Percentiles rank a stretch among this genome's conserved stretches.
These are phyloP conservation scores for Penicillium bovifimosum DNA, from an alignment of 495 filamentous ascomycete genomes.

Conservation along the genomic window DNA sequence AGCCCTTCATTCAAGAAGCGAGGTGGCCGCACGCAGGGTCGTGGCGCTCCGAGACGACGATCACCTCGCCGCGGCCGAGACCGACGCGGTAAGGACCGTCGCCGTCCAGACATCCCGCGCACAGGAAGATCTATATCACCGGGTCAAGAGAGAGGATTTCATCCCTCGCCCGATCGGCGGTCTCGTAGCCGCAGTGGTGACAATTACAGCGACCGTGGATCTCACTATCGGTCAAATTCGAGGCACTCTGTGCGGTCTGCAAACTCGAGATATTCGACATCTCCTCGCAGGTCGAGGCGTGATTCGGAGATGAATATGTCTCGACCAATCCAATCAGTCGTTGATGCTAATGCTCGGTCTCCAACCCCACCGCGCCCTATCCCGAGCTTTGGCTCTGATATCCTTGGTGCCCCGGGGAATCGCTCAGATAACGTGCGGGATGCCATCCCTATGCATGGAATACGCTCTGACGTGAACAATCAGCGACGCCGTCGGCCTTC, in stretches of 20 bases:
- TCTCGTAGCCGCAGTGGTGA: conserved; percentile 25
- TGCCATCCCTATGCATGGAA: conserved; percentile 33
- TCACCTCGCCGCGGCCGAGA: conserved; percentile 35
- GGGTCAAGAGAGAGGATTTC: conserved; percentile 24
- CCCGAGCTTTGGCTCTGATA: conserved; percentile 32
- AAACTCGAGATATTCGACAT: conserved; percentile 28
- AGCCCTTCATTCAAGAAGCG: conserved; percentile 25
- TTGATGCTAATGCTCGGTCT: conserved; percentile 25
- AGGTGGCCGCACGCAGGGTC: conserved; percentile 32
- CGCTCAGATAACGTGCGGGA: conserved; percentile 24
- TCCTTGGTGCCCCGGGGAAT: conserved; percentile 17
- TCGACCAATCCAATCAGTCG: conserved; percentile 23
- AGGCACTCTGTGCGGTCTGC: conserved; percentile 32
- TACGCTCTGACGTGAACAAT: conserved; percentile 29
- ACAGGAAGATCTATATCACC: conserved; percentile 30
- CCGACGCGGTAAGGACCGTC: conserved; percentile 29
- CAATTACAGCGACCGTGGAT: conserved; percentile 27
- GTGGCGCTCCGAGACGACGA: conserved; percentile 29
- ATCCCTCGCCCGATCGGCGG: conserved; percentile 26
- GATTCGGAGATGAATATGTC: conserved; percentile 30
- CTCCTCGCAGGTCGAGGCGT: conserved; percentile 21
- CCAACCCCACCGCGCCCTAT: conserved; percentile 38
- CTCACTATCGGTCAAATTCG: conserved; percentile 31
- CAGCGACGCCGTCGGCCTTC: conserved; percentile 27
- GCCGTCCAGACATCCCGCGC: conserved; percentile 20